These are phyloP conservation scores for Geotrichum fermentans DNA, from an alignment of 1,139 yeast genomes.

Conservation along the genomic window DNA sequence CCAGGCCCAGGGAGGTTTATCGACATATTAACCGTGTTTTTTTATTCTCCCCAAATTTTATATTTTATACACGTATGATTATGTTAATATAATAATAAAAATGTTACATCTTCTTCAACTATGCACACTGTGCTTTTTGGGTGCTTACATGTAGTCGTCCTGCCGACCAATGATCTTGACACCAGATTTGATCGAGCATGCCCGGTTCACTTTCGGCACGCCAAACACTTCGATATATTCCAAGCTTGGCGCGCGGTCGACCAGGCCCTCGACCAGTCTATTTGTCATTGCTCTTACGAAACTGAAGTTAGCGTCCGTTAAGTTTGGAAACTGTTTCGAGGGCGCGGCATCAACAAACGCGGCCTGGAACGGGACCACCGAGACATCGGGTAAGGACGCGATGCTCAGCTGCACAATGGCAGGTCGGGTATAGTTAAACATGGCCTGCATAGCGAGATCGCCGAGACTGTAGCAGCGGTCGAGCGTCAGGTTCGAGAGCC, in stretches of 20 bases:
- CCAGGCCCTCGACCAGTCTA: conserved; percentile 49
- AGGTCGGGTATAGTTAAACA: conserved; percentile 58
- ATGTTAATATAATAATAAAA: too few relatives aligned
- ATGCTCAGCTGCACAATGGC: conserved; percentile 65
- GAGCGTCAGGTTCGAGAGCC: conserved; percentile 45
- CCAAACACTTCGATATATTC: conserved; percentile 75
- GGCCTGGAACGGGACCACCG: conserved; percentile 47
- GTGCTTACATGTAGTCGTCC: too few relatives aligned
- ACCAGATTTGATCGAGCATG: conserved; percentile 41
- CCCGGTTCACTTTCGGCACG: conserved; percentile 59
- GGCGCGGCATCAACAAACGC: conserved; percentile 42
- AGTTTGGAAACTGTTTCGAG: conserved; percentile 40
- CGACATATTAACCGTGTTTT: background rate
- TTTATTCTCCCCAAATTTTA: too few relatives aligned
- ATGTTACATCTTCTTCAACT: too few relatives aligned
- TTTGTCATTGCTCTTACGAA: conserved; percentile 74
- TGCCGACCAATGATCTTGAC: conserved; percentile 72
- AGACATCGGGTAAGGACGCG: conserved; percentile 62
- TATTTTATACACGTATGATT: too few relatives aligned
- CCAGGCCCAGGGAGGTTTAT: conserved; percentile 4
- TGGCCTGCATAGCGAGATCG: conserved; percentile 55
- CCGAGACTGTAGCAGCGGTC: conserved; percentile 63
- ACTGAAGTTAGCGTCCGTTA: conserved; percentile 66
- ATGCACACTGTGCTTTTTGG: too few relatives aligned
- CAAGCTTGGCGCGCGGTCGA: conserved; percentile 55